Base-by-base conservation (phyloP, 805 yeast genomes). In the Metahyphopichia silvanorum region DNA sequence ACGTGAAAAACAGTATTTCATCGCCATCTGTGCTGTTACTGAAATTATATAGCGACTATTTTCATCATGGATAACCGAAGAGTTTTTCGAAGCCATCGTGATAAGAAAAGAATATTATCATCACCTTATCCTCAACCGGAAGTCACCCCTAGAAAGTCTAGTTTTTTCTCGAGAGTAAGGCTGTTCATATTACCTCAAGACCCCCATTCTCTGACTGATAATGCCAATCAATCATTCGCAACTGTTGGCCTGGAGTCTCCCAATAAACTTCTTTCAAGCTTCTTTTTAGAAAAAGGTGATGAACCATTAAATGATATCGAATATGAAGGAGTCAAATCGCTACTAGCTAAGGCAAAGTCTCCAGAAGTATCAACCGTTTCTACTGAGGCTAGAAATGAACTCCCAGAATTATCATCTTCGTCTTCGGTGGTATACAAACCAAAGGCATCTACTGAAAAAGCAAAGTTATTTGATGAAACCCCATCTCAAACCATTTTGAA, bases 251-350 rank as follows among this genome's bases (percentile, higher is more conserved):
- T 23, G 25, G 21, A 29, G 14, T 32, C 60, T 12, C 60, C 68
- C 9, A 82, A 81, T 57, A 77, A 74, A 19, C 70, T 74, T 20
- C 58, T 86, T 29, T 81, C 87, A 9, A 75, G 70, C 18, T 86
- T 86, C 51, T 86, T 86, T 55, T 67, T 68, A n/a, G 64, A 61
- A 27, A 86, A 84, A 52, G 95, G 95, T n/a, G 74, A 78, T 35
- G 60, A 59, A n/a, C 87, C 91, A 4, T 63, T 86, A 39, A 67
- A 79, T 10, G 86, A 80, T 16, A 66, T 85, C 26, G 95, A 86
- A 53, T 72, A 79, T 47, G 91, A 82, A 55, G 94, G 94, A n/a
- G 91, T 86, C 1, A 52, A 80, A 39, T 74, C 88, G 5, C 56
- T 85, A n/a, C 44, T 64, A 31, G 47, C 55, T 15, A 47, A 44